phyloP scores from a whole-genome alignment of 192 early-diverging fungal genomes.

The Backusella morwellensis region DNA sequence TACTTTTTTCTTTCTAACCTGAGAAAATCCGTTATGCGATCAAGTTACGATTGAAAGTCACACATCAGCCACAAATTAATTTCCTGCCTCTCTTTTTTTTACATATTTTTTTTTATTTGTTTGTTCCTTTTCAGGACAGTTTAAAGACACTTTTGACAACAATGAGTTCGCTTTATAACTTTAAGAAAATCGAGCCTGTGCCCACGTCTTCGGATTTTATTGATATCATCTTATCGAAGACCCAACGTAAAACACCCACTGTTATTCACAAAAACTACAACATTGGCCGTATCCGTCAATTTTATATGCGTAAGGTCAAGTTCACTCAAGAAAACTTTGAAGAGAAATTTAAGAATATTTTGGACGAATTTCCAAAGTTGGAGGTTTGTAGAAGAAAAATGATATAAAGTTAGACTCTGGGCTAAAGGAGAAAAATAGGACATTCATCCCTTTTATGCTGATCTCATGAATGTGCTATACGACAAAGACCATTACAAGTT shows the following conservation, averaged over 20 bases:
- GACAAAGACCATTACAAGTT: conserved; percentile 99
- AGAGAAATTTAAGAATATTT: conserved; percentile 91
- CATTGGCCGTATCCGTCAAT: conserved; percentile 94
- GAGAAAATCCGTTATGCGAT: not conserved
- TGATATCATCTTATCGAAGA: conserved; percentile 97
- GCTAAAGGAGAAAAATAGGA: conserved; percentile 50
- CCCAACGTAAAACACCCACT: conserved; percentile 96
- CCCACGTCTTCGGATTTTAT: conserved; percentile 91
- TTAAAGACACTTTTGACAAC: not conserved
- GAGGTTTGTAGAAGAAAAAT: conserved; percentile 57
- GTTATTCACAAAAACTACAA: conserved; percentile 97
- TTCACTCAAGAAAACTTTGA: conserved; percentile 97
- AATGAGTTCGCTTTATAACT: conserved; percentile 84
- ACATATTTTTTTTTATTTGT: not conserved
- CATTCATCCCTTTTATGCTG: conserved; percentile 99
- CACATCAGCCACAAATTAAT: not conserved
- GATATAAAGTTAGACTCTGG: not conserved
- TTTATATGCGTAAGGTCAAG: conserved; percentile 99
- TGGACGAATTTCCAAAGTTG: conserved; percentile 96
- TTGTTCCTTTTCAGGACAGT: conserved; percentile 1
- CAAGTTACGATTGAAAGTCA: not conserved
- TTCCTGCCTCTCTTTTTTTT: not conserved
- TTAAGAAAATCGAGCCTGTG: conserved; percentile 96
- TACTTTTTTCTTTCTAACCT: not conserved
- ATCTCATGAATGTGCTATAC: conserved; percentile 99